phyloP scores from a whole-genome alignment of 306 rosid genomes.

The Sophora flavescens region DNA sequence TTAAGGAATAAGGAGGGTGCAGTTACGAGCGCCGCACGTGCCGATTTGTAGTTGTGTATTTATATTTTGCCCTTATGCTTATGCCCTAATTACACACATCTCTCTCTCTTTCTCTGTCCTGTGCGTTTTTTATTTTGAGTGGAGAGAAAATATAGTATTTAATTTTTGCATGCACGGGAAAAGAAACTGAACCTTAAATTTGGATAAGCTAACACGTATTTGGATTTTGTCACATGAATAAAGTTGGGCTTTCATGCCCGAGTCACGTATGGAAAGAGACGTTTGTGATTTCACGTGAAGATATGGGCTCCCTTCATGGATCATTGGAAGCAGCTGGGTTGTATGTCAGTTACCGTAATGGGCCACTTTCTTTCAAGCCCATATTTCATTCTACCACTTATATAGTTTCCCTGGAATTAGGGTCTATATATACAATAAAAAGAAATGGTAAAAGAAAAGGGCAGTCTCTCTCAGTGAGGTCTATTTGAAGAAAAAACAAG shows the following conservation, averaged over 20 bases:
- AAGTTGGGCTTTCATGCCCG: conserved; percentile 33
- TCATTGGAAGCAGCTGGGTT: not conserved
- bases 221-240: conserved; percentile 34
- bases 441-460: too few relatives aligned
- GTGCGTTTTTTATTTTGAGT: not conserved
- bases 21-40: too few relatives aligned
- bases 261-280: conserved; percentile 30
- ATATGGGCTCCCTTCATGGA: conserved; percentile 3
- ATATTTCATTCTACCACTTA: not conserved
- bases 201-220: conserved; percentile 34
- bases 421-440: not conserved
- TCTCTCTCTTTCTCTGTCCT: not conserved
- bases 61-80: conserved; percentile 3
- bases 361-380: conserved; percentile 13
- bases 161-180: conserved; percentile 12
- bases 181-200: conserved; percentile 30
- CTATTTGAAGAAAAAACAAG: too few relatives aligned
- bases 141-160: not conserved
- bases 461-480: too few relatives aligned
- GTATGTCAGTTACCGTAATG: not conserved
- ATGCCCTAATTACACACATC: not conserved
- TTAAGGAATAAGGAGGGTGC: conserved; percentile 33
- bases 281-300: conserved; percentile 3
- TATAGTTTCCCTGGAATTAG: not conserved
- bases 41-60: too few relatives aligned